Percentiles rank a stretch among this genome's conserved stretches.
phyloP scores from a whole-genome alignment of 192 early-diverging fungal genomes.

The Borealophlyctis nickersoniae region DNA sequence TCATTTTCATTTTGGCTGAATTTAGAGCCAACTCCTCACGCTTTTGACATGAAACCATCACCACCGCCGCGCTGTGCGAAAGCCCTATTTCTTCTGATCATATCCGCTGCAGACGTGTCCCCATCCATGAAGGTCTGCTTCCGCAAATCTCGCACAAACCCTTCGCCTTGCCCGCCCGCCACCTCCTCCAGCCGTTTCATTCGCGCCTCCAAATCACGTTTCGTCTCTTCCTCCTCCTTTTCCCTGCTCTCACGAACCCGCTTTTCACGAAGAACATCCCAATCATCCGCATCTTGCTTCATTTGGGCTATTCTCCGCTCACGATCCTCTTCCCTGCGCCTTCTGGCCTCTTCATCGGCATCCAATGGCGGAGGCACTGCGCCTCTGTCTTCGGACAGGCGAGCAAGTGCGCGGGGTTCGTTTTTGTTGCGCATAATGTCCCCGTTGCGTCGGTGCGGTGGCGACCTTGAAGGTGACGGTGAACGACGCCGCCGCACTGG shows the following conservation, averaged over 20 bases:
- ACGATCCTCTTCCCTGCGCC: constrained; percentile 25
- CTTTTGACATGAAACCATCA: constrained; percentile 7
- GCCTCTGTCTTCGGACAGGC: neutral
- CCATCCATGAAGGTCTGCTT: constrained; percentile 3
- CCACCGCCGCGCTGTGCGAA: constrained; percentile 32
- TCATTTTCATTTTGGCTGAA: too few relatives aligned
- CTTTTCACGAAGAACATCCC: constrained; percentile 23
- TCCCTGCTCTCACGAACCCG: constrained; percentile 26
- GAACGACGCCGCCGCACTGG: neutral
- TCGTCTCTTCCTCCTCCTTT: constrained; percentile 29
- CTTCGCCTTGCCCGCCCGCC: constrained; percentile 11
- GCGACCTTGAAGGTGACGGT: neutral
- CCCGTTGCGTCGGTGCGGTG: neutral
- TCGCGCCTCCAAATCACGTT: constrained; percentile 23
- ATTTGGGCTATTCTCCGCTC: constrained; percentile 32
- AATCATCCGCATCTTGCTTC: constrained; percentile 32
- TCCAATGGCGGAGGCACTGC: neutral
- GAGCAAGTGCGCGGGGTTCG: neutral
- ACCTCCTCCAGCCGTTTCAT: constrained; percentile 22
- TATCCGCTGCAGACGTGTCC: constrained; percentile 32
- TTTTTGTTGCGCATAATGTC: neutral
- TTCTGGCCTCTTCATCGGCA: constrained; percentile 1
- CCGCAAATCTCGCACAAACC: constrained; percentile 29
- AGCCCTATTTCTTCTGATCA: constrained; percentile 40
- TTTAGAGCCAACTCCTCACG: too few relatives aligned